Percentiles rank a stretch among this genome's conserved stretches.
These are phyloP conservation scores for Saccharomycopsis lassenensis DNA, from an alignment of 805 yeast species.

Conservation along the genomic window DNA sequence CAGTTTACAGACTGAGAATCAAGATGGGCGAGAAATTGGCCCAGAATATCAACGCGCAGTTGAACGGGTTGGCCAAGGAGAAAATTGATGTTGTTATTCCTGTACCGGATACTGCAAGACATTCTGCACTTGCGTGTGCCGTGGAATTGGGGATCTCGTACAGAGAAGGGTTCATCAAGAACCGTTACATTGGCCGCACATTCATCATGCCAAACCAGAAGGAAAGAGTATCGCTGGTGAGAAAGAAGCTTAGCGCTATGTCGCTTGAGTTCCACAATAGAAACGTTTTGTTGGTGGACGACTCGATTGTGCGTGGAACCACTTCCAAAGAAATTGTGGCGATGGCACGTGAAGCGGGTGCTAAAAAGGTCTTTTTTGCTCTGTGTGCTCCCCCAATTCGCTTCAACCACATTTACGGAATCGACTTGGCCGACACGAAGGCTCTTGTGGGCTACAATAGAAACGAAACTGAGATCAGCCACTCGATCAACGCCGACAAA, in stretches of 20 bases:
- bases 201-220: constrained; percentile 98
- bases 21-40: constrained; percentile 93
- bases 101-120: constrained; percentile 97
- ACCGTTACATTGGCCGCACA: constrained; percentile 94
- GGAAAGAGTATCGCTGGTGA: constrained; percentile 85
- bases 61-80: constrained; percentile 35
- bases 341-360: constrained; percentile 99
- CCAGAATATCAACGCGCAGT: constrained; percentile 40
- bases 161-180: constrained; percentile 95
- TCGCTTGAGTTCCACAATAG: constrained; percentile 79
- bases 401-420: constrained; percentile 92
- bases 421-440: constrained; percentile 90
- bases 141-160: constrained; percentile 70
- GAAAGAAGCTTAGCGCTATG: constrained; percentile 95
- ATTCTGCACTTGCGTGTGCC: constrained; percentile 88
- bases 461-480: constrained; percentile 62
- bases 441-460: constrained; percentile 85
- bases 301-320: constrained; percentile 95
- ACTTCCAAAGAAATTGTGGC: constrained; percentile 92
- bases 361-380: constrained; percentile 88
- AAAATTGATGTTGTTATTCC: constrained; percentile 92
- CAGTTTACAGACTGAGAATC: constrained; percentile 85
- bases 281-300: constrained; percentile 86
- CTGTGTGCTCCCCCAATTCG: constrained; percentile 98
- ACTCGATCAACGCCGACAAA: constrained; percentile 77